Conservation (phyloP, 139 green algal species). For the Chlamydomonas eustigma region DNA sequence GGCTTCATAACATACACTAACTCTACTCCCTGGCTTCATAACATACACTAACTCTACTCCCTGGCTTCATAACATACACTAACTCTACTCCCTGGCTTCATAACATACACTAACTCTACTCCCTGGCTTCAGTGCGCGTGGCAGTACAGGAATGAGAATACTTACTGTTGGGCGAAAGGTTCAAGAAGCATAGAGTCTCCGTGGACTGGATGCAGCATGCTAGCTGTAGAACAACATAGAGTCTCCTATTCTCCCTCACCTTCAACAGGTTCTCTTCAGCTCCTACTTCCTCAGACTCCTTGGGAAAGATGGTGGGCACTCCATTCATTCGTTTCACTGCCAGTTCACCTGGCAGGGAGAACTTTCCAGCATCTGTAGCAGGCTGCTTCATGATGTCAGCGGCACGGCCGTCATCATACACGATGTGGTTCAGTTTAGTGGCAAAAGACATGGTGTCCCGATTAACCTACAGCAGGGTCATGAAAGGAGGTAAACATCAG, state of each 20-base stretch:
- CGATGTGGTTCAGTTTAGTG: constrained; percentile 86
- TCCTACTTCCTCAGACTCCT: constrained; percentile 53
- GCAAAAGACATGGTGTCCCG: constrained; percentile 90
- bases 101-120: too few relatives aligned
- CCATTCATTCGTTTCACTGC: constrained; percentile 72
- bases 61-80: too few relatives aligned
- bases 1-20: too few relatives aligned
- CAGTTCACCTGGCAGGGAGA: constrained; percentile 47
- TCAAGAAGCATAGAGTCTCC: too few relatives aligned
- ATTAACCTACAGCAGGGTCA: constrained; percentile 56
- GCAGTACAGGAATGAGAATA: too few relatives aligned
- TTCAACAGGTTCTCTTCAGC: constrained; percentile 65
- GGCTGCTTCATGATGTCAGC: constrained; percentile 84
- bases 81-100: too few relatives aligned
- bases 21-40: too few relatives aligned
- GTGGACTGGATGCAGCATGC: too few relatives aligned
- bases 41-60: too few relatives aligned
- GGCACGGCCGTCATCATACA: constrained; percentile 58
- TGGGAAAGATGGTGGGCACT: constrained; percentile 75
- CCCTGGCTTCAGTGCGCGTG: too few relatives aligned
- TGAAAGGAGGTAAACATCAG: not conserved
- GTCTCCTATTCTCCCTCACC: not conserved
- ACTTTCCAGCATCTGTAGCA: constrained; percentile 38
- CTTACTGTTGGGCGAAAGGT: too few relatives aligned
- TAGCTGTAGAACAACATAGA: not conserved